A percentile compares a stretch with the other conserved stretches of the same genome.
Conservation (phyloP, 805 yeast genomes). For the Wickerhamiella galacta region DNA sequence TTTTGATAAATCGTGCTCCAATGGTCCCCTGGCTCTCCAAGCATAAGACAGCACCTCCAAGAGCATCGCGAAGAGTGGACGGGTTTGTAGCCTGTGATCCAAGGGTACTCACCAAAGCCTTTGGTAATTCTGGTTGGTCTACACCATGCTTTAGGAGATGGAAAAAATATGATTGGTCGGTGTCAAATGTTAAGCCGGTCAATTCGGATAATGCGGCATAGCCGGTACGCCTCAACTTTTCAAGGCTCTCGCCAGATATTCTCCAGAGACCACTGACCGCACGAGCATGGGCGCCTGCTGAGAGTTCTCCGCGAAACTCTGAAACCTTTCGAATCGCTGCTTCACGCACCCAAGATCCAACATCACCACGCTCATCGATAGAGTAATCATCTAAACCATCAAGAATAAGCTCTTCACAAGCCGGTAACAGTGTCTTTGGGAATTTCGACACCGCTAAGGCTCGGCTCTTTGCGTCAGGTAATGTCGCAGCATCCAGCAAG, state of each 20-base stretch:
- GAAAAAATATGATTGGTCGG: conserved; percentile 2
- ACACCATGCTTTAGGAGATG: conserved; percentile 1
- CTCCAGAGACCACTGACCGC: conserved; percentile 27
- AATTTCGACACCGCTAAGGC: conserved; percentile 7
- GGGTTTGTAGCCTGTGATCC: conserved; percentile 5
- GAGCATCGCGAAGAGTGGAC: neutral
- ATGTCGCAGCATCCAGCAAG: conserved; percentile 2
- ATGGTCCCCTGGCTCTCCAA: neutral
- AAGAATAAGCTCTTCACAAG: conserved; percentile 17
- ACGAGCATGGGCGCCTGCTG: conserved; percentile 5
- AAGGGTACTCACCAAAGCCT: conserved; percentile 11
- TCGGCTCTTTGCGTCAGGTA: conserved; percentile 10
- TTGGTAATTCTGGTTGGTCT: conserved; percentile 1
- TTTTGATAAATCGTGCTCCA: neutral
- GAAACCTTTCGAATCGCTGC: conserved; percentile 30
- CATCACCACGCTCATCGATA: conserved; percentile 70
- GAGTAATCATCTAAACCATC: conserved; percentile 58
- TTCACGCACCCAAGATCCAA: conserved; percentile 59
- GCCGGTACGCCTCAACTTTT: conserved; percentile 32
- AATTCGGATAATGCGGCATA: conserved; percentile 23
- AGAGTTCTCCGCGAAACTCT: conserved; percentile 7
- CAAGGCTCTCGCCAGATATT: conserved; percentile 48
- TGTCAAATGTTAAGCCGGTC: neutral
- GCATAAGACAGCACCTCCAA: neutral
- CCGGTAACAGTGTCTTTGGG: no score